A percentile compares a stretch with the other conserved stretches of the same genome.
Evolutionary conservation across 2,329 filamentous ascomycete species (phyloP).

Genomic region (Aspergillus quadrilineatus): DNA sequence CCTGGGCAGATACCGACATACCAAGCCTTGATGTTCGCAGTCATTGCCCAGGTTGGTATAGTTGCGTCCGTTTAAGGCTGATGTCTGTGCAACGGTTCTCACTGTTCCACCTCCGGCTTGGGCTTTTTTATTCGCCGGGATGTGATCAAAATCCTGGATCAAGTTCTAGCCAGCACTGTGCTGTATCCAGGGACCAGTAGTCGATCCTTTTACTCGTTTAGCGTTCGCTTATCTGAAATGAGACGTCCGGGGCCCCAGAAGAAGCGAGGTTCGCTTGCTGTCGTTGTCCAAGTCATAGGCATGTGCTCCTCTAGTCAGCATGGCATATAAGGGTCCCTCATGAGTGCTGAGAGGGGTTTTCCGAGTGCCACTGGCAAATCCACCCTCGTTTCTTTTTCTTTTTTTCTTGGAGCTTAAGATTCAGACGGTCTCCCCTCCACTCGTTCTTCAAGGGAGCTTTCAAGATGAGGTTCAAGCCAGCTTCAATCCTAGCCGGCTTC

Average conservation of each 20-base stretch:
- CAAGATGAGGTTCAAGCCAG: neutral
- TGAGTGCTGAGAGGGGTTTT: neutral
- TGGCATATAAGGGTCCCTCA: neutral
- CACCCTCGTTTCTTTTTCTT: constrained; percentile 8
- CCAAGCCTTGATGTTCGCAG: constrained; percentile 12
- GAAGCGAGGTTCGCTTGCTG: constrained; percentile 4
- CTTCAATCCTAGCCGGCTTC: neutral
- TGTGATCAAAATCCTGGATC: neutral
- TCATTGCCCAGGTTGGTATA: constrained; percentile 7
- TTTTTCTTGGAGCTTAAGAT: neutral
- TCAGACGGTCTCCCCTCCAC: neutral
- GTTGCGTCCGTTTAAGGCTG: neutral
- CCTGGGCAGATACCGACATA: neutral
- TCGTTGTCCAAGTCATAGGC: neutral
- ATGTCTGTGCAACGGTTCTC: neutral
- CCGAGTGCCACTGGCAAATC: constrained; percentile 5
- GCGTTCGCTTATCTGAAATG: constrained; percentile 2
- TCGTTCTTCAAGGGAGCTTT: neutral
- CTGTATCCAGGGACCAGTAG: neutral
- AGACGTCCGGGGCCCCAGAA: neutral
- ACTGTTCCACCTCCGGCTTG: neutral
- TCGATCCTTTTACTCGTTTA: neutral
- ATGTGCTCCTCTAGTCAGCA: neutral
- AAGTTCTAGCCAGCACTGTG: neutral
- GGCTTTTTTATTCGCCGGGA: neutral